phyloP scores from a whole-genome alignment of 176 grass and related monocot genomes.

The Oropetium thomaeum region DNA sequence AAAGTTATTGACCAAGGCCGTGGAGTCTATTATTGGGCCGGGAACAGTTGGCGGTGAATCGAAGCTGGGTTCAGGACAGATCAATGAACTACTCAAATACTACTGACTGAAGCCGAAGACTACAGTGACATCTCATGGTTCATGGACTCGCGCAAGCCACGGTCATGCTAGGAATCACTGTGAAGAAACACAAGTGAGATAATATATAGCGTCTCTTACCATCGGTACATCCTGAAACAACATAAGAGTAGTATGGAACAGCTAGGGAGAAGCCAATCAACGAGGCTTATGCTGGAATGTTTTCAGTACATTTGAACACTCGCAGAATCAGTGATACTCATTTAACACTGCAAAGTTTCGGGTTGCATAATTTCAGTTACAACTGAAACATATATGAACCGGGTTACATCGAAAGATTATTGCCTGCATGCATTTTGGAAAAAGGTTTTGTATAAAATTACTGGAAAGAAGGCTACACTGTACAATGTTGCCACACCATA shows the following conservation, averaged over 20 bases:
- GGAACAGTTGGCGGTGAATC: too few relatives aligned
- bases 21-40: too few relatives aligned
- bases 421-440: not conserved
- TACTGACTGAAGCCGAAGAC: too few relatives aligned
- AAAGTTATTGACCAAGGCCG: too few relatives aligned
- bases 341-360: slow-evolving; percentile 14
- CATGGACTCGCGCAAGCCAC: too few relatives aligned
- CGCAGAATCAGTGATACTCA: slow-evolving; percentile 10
- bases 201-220: too few relatives aligned
- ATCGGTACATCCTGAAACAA: not conserved
- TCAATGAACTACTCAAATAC: too few relatives aligned
- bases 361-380: slow-evolving; percentile 41
- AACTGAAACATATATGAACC: slow-evolving; percentile 27
- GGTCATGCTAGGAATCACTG: too few relatives aligned
- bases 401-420: not conserved
- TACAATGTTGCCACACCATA: not conserved
- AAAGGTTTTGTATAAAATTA: not conserved
- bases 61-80: too few relatives aligned
- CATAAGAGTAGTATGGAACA: slow-evolving; percentile 11
- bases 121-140: too few relatives aligned
- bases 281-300: slow-evolving; percentile 6
- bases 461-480: not conserved
- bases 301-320: slow-evolving; percentile 23
- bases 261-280: not conserved
- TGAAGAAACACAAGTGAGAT: too few relatives aligned